Evolutionary conservation across 371 early-diverging fungal species (phyloP).

Genomic region (Syncephalastrum contaminatum): DNA sequence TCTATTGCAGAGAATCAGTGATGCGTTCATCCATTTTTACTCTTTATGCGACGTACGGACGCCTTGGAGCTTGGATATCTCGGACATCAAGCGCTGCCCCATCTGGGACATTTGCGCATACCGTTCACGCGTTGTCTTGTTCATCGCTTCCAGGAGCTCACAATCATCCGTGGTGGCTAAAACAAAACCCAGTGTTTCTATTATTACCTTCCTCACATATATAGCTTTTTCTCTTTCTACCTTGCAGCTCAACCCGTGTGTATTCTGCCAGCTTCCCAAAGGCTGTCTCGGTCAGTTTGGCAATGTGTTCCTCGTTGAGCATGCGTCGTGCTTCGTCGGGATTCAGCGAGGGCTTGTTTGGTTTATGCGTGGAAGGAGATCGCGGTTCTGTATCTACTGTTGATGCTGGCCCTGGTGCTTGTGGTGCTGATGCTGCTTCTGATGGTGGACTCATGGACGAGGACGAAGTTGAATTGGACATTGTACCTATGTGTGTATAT

Average conservation of each 20-base stretch:
- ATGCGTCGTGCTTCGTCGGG: conserved; percentile 39
- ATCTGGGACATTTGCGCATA: conserved; percentile 58
- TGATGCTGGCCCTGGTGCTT: no score
- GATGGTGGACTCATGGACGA: no score
- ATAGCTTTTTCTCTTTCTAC: conserved; percentile 21
- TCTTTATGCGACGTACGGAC: conserved; percentile 39
- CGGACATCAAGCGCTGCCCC: conserved; percentile 59
- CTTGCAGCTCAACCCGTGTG: conserved; percentile 53
- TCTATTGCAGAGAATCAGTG: conserved; percentile 26
- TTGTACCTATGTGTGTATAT: no score
- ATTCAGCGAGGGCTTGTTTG: conserved; percentile 16
- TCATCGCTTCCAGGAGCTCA: conserved; percentile 59
- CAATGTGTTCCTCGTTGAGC: conserved; percentile 52
- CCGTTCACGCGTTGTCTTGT: conserved; percentile 54
- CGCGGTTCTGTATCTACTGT: background rate
- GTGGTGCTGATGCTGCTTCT: no score
- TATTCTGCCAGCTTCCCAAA: conserved; percentile 57
- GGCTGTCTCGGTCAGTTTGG: conserved; percentile 54
- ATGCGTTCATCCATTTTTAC: background rate
- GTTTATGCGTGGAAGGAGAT: background rate
- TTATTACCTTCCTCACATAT: background rate
- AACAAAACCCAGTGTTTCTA: background rate
- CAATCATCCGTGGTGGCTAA: conserved; percentile 63
- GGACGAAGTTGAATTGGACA: no score
- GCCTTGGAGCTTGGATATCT: conserved; percentile 57